A percentile compares a stretch with the other conserved stretches of the same genome.
These are phyloP conservation scores for Cryptococcus sp. DNA, from an alignment of 1,284 basidiomycete genomes.

Conservation along the genomic window DNA sequence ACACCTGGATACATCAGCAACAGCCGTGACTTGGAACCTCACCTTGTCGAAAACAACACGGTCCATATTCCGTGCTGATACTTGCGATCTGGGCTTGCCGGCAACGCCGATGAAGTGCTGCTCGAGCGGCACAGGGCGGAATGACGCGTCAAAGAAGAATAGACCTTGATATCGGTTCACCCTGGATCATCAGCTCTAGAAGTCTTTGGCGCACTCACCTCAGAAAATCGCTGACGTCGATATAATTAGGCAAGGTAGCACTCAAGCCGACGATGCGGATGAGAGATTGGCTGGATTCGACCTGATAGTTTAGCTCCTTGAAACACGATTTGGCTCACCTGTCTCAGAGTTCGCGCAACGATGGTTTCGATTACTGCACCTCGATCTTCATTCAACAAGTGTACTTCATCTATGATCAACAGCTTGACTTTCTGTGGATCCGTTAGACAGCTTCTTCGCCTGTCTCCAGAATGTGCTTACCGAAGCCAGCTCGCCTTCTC, in stretches of 20 bases:
- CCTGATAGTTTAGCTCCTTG: slow-evolving; percentile 57
- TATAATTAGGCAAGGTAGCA: slow-evolving; percentile 95
- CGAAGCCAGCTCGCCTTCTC: slow-evolving; percentile 91
- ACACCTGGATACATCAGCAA: slow-evolving; percentile 56
- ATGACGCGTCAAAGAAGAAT: slow-evolving; percentile 98
- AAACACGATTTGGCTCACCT: slow-evolving; percentile 57
- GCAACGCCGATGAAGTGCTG: slow-evolving; percentile 96
- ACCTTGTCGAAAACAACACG: slow-evolving; percentile 84
- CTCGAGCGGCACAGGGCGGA: slow-evolving; percentile 93
- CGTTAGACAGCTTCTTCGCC: slow-evolving; percentile 6
- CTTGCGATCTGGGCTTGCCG: slow-evolving; percentile 79
- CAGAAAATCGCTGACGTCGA: slow-evolving; percentile 95
- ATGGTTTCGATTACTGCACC: slow-evolving; percentile 99
- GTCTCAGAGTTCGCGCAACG: slow-evolving; percentile 90
- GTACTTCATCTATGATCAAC: slow-evolving; percentile 97
- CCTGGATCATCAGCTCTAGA: slow-evolving; percentile 52
- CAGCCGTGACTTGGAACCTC: background rate
- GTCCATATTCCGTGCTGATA: slow-evolving; percentile 85
- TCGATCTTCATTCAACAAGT: slow-evolving; percentile 95
- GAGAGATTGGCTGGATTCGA: slow-evolving; percentile 93
- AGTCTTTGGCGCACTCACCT: slow-evolving; percentile 57
- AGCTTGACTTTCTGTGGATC: slow-evolving; percentile 76
- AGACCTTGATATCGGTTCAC: slow-evolving; percentile 89
- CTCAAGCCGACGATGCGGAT: slow-evolving; percentile 99
- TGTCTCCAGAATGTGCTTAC: slow-evolving; percentile 55